These are phyloP conservation scores for Hyaloscypha bicolor DNA, from an alignment of 495 filamentous ascomycete genomes.

Conservation along the genomic window DNA sequence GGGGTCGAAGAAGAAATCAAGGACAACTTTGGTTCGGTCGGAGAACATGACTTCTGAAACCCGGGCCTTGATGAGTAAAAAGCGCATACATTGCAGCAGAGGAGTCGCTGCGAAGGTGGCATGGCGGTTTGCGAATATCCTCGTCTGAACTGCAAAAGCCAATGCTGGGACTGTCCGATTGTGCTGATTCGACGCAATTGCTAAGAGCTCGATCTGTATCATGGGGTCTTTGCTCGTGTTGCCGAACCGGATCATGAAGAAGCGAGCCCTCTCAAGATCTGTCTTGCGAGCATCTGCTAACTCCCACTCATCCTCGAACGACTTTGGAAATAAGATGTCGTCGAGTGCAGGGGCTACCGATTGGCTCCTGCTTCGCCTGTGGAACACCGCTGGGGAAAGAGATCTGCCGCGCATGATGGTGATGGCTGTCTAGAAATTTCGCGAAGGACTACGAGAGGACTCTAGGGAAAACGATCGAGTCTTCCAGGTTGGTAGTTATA, in stretches of 20 bases:
- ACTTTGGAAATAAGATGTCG: constrained; percentile 13
- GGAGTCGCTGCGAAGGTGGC: constrained; percentile 37
- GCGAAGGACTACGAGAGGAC: too few species aligned
- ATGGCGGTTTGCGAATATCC: constrained; percentile 37
- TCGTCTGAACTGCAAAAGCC: constrained; percentile 33
- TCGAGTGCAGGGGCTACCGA: constrained; percentile 1
- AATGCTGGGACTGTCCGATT: constrained; percentile 19
- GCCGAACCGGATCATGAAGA: constrained; percentile 9
- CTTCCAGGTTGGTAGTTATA: too few species aligned
- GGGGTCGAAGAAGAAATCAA: constrained; percentile 45
- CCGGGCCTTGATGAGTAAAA: constrained; percentile 39
- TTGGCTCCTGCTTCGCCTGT: constrained; percentile 9
- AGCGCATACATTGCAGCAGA: constrained; percentile 40
- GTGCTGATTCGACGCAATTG: constrained; percentile 8
- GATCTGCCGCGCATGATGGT: constrained; percentile 6
- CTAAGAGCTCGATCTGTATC: constrained; percentile 3
- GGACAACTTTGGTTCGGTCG: constrained; percentile 30
- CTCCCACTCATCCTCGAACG: constrained; percentile 14
- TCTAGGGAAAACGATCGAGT: too few species aligned
- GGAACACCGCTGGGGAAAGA: constrained; percentile 12
- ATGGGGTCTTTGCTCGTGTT: constrained; percentile 9
- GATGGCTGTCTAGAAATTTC: too few species aligned
- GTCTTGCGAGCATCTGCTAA: constrained; percentile 3
- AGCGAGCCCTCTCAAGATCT: constrained; percentile 12
- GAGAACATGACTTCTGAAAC: constrained; percentile 31